These are phyloP conservation scores for Umbilicus rupestris DNA, from an alignment of 164 flowering plant genomes.

Conservation along the genomic window DNA sequence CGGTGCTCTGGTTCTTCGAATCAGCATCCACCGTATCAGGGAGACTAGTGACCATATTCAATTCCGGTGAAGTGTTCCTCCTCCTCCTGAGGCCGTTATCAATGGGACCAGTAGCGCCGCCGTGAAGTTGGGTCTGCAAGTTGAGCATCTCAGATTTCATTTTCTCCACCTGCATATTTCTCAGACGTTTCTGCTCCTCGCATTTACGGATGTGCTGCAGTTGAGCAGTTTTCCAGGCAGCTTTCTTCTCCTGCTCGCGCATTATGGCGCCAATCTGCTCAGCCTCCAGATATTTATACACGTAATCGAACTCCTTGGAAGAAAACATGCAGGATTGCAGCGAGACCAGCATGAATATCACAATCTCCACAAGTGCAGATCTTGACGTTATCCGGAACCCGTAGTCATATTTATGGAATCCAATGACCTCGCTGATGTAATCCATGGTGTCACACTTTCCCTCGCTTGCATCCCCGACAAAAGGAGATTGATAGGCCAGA, in stretches of 20 bases:
- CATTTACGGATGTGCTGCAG: slow-evolving; percentile 60
- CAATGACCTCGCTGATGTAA: slow-evolving; percentile 61
- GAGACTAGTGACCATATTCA: slow-evolving; percentile 11
- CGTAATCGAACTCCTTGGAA: slow-evolving; percentile 66
- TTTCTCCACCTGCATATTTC: slow-evolving; percentile 82
- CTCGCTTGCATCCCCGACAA: slow-evolving; percentile 39
- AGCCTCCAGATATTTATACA: slow-evolving; percentile 71
- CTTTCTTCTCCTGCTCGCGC: slow-evolving; percentile 69
- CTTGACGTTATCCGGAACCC: slow-evolving; percentile 84
- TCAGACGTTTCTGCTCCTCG: slow-evolving; percentile 63
- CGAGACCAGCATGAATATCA: slow-evolving; percentile 71
- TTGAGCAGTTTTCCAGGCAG: slow-evolving; percentile 83
- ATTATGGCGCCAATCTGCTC: slow-evolving; percentile 84
- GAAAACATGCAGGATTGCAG: slow-evolving; percentile 72
- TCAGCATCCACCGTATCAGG: slow-evolving; percentile 22
- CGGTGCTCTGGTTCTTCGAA: slow-evolving; percentile 8
- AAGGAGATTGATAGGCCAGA: slow-evolving; percentile 79
- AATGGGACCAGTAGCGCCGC: slow-evolving; percentile 29
- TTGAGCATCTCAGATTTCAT: slow-evolving; percentile 86
- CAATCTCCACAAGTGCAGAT: slow-evolving; percentile 76
- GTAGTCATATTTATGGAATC: slow-evolving; percentile 79
- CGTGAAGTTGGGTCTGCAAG: slow-evolving; percentile 54
- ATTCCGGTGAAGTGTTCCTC: slow-evolving; percentile 18
- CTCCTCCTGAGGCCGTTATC: slow-evolving; percentile 38
- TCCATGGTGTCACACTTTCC: slow-evolving; percentile 45